These are phyloP conservation scores for Epichloe amarillans DNA, from an alignment of 2,329 filamentous ascomycete species.

Conservation along the genomic window DNA sequence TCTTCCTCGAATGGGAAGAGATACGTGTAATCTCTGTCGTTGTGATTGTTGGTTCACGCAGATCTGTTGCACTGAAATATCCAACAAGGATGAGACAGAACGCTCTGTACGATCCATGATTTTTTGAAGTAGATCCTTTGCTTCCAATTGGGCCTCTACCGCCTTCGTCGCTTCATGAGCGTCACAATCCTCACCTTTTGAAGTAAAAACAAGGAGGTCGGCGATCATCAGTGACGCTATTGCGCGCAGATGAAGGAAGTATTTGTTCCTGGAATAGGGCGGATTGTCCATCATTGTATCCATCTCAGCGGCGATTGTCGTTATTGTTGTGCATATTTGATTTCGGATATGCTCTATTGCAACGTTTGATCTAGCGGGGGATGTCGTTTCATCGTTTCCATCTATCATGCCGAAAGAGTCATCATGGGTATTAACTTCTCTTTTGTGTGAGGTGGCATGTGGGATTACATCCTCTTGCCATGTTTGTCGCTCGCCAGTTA, in stretches of 20 bases:
- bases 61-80: not conserved
- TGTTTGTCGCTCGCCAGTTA: constrained; percentile 13
- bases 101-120: constrained; percentile 17
- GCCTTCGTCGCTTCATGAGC: constrained; percentile 12
- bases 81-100: constrained; percentile 9
- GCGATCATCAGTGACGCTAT: constrained; percentile 65
- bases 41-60: not conserved
- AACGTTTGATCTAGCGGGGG: not conserved
- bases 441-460: not conserved
- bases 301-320: constrained; percentile 53
- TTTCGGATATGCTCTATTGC: constrained; percentile 27
- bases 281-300: constrained; percentile 55
- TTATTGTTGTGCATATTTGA: constrained; percentile 44
- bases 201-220: constrained; percentile 43
- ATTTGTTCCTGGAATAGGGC: constrained; percentile 55
- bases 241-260: constrained; percentile 56
- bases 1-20: constrained; percentile 17
- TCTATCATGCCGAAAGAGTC: not conserved
- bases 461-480: constrained; percentile 4
- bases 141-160: constrained; percentile 17
- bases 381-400: not conserved
- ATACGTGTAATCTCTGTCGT: constrained; percentile 13
- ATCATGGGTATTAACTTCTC: not conserved
- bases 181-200: not conserved
- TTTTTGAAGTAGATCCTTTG: constrained; percentile 14